phyloP scores from a whole-genome alignment of 371 early-diverging fungal genomes.

The Globomyces sp. region DNA sequence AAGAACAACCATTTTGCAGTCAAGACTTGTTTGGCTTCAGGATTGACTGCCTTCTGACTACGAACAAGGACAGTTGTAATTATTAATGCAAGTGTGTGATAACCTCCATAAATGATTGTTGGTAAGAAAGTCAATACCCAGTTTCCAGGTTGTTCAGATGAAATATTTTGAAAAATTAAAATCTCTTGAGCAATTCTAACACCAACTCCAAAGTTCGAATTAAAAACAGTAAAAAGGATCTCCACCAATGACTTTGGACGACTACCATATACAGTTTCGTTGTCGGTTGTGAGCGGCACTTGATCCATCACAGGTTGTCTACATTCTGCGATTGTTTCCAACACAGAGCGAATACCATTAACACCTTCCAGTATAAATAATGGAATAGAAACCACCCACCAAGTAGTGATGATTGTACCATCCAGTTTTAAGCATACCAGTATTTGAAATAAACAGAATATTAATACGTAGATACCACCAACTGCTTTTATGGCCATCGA shows the following conservation, averaged over 20 bases:
- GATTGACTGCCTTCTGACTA: not conserved
- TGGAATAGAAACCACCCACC: constrained; percentile 69
- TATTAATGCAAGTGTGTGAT: constrained; percentile 36
- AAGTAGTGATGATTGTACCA: constrained; percentile 34
- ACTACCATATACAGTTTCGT: constrained; percentile 10
- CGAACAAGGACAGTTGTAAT: not conserved
- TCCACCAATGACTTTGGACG: constrained; percentile 35
- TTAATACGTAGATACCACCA: constrained; percentile 36
- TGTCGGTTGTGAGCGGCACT: constrained; percentile 9
- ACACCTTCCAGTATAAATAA: constrained; percentile 65
- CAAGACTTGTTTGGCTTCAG: constrained; percentile 30
- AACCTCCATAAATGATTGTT: constrained; percentile 61
- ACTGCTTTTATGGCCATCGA: constrained; percentile 20
- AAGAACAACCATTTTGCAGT: constrained; percentile 52
- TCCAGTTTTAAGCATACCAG: constrained; percentile 54
- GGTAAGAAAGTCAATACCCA: constrained; percentile 84
- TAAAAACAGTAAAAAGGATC: constrained; percentile 55
- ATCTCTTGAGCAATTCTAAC: constrained; percentile 58
- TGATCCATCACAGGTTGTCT: constrained; percentile 15
- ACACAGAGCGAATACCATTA: constrained; percentile 23
- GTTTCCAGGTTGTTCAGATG: constrained; percentile 42
- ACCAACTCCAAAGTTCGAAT: not conserved
- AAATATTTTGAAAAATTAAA: constrained; percentile 60
- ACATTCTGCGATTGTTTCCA: constrained; percentile 11
- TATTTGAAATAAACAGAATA: constrained; percentile 51